Evolutionary conservation across 2,329 filamentous ascomycete genomes (phyloP), one percentile per base, ranked within the genome.

Genomic region (Apiospora hydei): DNA sequence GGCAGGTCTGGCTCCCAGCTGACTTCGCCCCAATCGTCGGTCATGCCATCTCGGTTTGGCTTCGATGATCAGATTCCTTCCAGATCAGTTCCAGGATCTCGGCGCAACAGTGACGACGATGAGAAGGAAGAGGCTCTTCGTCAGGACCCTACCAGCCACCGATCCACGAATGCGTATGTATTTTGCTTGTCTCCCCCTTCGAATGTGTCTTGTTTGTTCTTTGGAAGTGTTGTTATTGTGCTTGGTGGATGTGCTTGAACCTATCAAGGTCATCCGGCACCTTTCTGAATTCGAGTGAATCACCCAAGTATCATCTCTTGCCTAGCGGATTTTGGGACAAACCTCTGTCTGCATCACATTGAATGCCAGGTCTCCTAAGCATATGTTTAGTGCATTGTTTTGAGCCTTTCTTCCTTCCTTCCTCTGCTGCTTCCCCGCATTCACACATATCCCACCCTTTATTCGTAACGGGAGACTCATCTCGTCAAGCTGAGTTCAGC

Each of bases 101-200:
- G 95, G 75, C 93, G 95, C 76, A 97, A 97, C 80, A 98, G 96
- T 70, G 93, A 98, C 80, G 93, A 96, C 76, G 94, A 96, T 76
- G 94, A 97, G 78, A 95, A 96, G 79, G 93, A 95, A 79, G 90
- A 92, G 76, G 90, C 92, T 74, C 89, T 93, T 78, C 87, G 90
- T 75, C 88, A 92, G 80, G 88, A 92, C 77, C 87, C 90, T n/a
- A 90, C 91, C 47, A 91, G 91, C 77, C 92, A 93, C 79, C 89
- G 93, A 71, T 90, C 92, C 67, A 91, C 90, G 69, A 93, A 94
- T 81, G 90, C 92, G 94, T 96, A 90, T 91, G 94, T 95, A 67
- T 64, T 38, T n/a, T 21, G 21, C 34, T 64, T 41, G 34, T 38
- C 41, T 41, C 69, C 44, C 44, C 38, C 30, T 72, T 77, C 57